Conservation (phyloP, 2,329 filamentous ascomycete species). For the Microsporum ferrugineum region DNA sequence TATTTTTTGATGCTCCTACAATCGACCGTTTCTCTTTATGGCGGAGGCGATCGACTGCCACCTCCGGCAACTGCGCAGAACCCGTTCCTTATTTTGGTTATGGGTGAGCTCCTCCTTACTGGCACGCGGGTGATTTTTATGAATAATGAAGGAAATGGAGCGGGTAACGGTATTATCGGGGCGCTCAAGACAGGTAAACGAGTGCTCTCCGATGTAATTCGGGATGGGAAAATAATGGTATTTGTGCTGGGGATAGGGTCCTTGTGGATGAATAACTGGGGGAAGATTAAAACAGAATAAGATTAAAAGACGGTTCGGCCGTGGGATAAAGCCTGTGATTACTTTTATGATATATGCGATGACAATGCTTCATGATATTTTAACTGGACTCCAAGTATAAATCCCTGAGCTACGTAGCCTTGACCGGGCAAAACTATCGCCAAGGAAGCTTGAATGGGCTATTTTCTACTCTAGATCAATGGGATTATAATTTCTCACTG, state of each 20-base stretch:
- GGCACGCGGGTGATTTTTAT: constrained; percentile 23
- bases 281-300: constrained; percentile 1
- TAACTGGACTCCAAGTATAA: neutral
- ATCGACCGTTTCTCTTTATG: constrained; percentile 21
- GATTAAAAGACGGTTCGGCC: neutral
- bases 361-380: neutral
- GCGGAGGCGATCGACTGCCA: constrained; percentile 23
- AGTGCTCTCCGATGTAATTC: constrained; percentile 24
- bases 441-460: neutral
- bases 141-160: constrained; percentile 1
- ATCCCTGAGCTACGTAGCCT: neutral
- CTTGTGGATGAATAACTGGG: constrained; percentile 21
- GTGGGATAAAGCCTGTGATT: neutral
- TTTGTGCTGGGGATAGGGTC: constrained; percentile 37
- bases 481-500: too few species aligned
- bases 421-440: neutral
- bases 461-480: neutral
- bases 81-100: constrained; percentile 37
- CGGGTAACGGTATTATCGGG: constrained; percentile 19
- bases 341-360: neutral
- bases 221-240: constrained; percentile 36
- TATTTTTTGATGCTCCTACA: constrained; percentile 38
- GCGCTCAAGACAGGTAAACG: constrained; percentile 19
- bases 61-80: constrained; percentile 36
- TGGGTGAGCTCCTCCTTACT: constrained; percentile 35